Base-by-base conservation (phyloP, 495 filamentous ascomycete genomes). In the Margaritispora aquatica region DNA sequence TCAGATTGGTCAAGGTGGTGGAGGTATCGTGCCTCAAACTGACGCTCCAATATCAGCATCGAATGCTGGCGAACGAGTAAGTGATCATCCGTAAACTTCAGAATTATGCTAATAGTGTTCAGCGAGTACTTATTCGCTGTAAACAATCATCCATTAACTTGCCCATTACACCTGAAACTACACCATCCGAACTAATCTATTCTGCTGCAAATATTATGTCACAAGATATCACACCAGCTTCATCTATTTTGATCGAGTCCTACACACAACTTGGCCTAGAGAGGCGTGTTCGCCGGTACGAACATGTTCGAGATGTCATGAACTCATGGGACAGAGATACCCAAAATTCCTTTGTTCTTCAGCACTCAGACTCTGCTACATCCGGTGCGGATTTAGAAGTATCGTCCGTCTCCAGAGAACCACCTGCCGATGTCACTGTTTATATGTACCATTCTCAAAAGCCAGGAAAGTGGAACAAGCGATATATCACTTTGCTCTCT, bases 291-390 rank as follows among this genome's bases (percentile, higher is more conserved):
- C 88, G 94, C 13, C 84, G 81, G 8, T 97, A 96, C 69, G 94
- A 98, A 73, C 84, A 81, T 60, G 78, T 97, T 24, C 82, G 91
- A 34, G 90, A 96, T 70, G 82, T 96, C 24, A 78, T 97, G 80
- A 95, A 93, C 69, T 94, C 91, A 2, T 98, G 94, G 94, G 84
- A 93, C 31, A 72, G 77, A 17, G 92, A 96, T 68, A 74, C 76
- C 1, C 81, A 88, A 61, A 93, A 94, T 67, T 70, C 75, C 1
- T 74, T 97, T 19, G 67, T 87, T 17, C 70, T 96, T 20, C 60
- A 64, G 15, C 72, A 76, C 58, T 66, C 71, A 1, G 63, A 68
- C 26, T 62, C 72, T 20, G 63, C 68, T 11, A 67, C 74, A 54
- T 61, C 46, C 47, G 66, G 66, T 27, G 46, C 55, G 13, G 81